Evolutionary conservation across 192 early-diverging fungal genomes (phyloP).

Genomic region (Jimgerdemannia lactiflua): DNA sequence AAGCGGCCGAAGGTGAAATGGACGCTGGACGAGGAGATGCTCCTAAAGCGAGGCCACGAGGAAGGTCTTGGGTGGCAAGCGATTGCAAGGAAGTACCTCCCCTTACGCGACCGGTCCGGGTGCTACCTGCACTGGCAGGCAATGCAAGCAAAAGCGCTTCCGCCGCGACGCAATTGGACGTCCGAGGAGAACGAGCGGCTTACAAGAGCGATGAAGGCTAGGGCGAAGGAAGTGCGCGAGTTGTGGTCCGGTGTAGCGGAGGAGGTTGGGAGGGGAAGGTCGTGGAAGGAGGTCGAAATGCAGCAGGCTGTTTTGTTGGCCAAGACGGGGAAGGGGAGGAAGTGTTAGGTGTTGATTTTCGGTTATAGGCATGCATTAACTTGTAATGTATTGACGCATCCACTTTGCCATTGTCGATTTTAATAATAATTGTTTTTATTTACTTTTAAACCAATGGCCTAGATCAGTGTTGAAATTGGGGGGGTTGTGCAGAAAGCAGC

Average conservation of each 20-base stretch:
- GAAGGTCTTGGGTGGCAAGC: background rate
- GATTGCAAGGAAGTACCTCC: background rate
- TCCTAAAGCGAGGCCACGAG: background rate
- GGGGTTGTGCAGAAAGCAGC: no score
- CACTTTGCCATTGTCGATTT: no score
- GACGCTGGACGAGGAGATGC: background rate
- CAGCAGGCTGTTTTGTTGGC: background rate
- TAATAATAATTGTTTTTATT: no score
- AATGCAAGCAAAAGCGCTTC: background rate
- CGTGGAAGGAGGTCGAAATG: background rate
- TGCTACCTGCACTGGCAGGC: background rate
- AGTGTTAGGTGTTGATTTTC: background rate
- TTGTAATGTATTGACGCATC: no score
- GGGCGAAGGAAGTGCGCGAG: background rate
- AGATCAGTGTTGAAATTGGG: no score
- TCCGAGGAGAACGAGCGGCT: background rate
- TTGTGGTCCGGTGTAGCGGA: background rate
- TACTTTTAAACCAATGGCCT: no score
- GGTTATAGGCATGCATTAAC: no score
- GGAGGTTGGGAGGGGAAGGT: background rate
- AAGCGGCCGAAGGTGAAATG: background rate
- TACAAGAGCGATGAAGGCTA: background rate
- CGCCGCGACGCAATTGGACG: background rate
- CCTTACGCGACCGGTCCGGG: background rate
- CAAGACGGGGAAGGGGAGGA: background rate